phyloP scores from a whole-genome alignment of 495 filamentous ascomycete species.

The Aspergillus indologenus region DNA sequence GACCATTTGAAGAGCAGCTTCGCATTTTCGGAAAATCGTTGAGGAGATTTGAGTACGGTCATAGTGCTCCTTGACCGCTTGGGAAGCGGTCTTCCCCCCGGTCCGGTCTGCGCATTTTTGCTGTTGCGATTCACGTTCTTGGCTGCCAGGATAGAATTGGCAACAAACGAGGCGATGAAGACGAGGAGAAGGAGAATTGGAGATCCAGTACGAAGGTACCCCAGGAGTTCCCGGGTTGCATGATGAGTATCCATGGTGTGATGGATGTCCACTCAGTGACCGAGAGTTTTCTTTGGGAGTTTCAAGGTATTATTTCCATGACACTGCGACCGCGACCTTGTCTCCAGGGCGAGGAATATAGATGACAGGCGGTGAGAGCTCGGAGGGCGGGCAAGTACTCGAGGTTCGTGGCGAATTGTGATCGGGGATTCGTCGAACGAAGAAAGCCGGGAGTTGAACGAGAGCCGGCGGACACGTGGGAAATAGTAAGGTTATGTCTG shows the following conservation, averaged over 20 bases:
- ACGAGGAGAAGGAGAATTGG: slow-evolving; percentile 65
- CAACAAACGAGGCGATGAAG: slow-evolving; percentile 63
- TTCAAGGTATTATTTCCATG: slow-evolving; percentile 42
- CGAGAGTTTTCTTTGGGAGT: slow-evolving; percentile 20
- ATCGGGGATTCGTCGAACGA: slow-evolving; percentile 9
- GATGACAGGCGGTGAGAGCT: slow-evolving; percentile 1
- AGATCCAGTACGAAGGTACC: slow-evolving; percentile 56
- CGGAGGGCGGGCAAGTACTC: neutral
- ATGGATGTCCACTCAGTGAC: slow-evolving; percentile 24
- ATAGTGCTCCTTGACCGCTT: slow-evolving; percentile 44
- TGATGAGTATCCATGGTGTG: slow-evolving; percentile 37
- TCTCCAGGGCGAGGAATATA: slow-evolving; percentile 7
- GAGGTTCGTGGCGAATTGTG: slow-evolving; percentile 8
- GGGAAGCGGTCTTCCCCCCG: slow-evolving; percentile 79
- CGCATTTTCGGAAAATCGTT: slow-evolving; percentile 55
- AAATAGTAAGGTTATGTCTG: slow-evolving; percentile 3
- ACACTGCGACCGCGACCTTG: slow-evolving; percentile 26
- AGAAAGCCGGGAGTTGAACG: slow-evolving; percentile 9
- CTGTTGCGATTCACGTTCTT: slow-evolving; percentile 38
- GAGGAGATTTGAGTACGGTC: slow-evolving; percentile 29
- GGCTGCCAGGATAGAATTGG: slow-evolving; percentile 58
- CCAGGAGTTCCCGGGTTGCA: slow-evolving; percentile 45
- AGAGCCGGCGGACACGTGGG: slow-evolving; percentile 20
- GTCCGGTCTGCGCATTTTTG: slow-evolving; percentile 49
- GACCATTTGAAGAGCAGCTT: slow-evolving; percentile 73